Evolutionary conservation across 345 rosid genomes (phyloP), one percentile per base, ranked within the genome.

Genomic region (Eucalyptus victrix): DNA sequence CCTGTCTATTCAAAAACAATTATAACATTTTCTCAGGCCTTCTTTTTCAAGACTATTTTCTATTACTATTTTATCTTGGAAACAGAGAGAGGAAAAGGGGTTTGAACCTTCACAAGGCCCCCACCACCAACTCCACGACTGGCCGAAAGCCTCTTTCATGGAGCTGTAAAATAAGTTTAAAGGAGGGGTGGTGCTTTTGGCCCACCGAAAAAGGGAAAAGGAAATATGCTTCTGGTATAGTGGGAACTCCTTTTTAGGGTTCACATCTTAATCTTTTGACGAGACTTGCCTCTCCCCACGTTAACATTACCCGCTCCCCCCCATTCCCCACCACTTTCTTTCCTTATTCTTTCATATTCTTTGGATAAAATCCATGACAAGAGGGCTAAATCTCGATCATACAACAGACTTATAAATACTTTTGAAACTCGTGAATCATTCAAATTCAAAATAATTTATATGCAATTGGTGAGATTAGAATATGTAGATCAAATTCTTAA

Each of bases 221-320:
- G 51, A 19, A 60, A 88, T 56, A 60, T 87, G 87, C 30, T 51
- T 67, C 88, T 81, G 88, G 87, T 42, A 80, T 42, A 88, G 93
- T 91, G 97, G 96, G 96, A 94, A 91, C 97, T 91, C 87, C 98
- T 94, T 96, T 95, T 95, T 87, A 95, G 96, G 94, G 92, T 91
- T 91, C 90, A 87, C 90, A 93, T 93, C 90, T 90, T 91, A 91
- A 92, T 93, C 96, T 94, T 93, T 91, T 89, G 95, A 95, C 87
- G 92, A 92, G 93, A 93, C 93, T 89, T 94, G 94, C 94, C 93
- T 90, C 67, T 87, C 88, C 86, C 86, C 88, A 83, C 87, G 87
- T 58, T 80, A 85, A 54, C 45, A 30, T 37, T 49, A 65, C 45
- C 81, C 47, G 49, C 37, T 50, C 51, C 23, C 86, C 44, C 40